These are phyloP conservation scores for Fragaria iinumae DNA, from an alignment of 306 rosid genomes.

Conservation along the genomic window DNA sequence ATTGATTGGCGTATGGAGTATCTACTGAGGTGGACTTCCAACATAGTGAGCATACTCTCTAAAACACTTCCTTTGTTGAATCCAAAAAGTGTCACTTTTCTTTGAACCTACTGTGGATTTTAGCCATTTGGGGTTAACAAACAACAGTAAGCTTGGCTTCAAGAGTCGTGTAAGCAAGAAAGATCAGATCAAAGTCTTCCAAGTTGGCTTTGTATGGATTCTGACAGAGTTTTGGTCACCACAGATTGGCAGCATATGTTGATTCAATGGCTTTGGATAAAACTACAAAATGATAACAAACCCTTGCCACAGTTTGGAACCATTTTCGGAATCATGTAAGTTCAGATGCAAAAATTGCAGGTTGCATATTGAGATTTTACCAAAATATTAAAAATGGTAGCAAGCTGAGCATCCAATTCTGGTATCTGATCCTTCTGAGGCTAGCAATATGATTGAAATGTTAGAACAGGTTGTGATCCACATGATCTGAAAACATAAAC, in stretches of 20 bases:
- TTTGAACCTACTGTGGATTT: not conserved
- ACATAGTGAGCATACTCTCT: constrained; percentile 4
- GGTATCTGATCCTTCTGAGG: not conserved
- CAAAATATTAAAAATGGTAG: not conserved
- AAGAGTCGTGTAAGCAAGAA: not conserved
- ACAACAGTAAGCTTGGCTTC: constrained; percentile 14
- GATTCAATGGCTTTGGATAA: not conserved
- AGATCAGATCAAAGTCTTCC: not conserved
- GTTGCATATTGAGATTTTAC: not conserved
- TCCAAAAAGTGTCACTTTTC: not conserved
- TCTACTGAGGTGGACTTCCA: constrained; percentile 29
- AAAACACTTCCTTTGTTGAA: constrained; percentile 5
- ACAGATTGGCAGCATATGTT: not conserved
- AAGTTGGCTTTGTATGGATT: constrained; percentile 11
- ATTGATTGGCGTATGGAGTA: constrained; percentile 30
- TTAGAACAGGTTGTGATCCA: not conserved
- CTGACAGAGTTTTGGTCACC: not conserved
- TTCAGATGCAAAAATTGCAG: not conserved
- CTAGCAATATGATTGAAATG: not conserved
- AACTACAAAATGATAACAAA: not conserved
- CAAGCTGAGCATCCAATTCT: constrained; percentile 3
- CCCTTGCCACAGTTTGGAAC: not conserved
- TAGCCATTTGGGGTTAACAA: not conserved
- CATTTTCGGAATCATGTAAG: not conserved
- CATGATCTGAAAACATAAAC: not conserved